Conservation (phyloP, 306 rosid species). For the Cicer bijugum region DNA sequence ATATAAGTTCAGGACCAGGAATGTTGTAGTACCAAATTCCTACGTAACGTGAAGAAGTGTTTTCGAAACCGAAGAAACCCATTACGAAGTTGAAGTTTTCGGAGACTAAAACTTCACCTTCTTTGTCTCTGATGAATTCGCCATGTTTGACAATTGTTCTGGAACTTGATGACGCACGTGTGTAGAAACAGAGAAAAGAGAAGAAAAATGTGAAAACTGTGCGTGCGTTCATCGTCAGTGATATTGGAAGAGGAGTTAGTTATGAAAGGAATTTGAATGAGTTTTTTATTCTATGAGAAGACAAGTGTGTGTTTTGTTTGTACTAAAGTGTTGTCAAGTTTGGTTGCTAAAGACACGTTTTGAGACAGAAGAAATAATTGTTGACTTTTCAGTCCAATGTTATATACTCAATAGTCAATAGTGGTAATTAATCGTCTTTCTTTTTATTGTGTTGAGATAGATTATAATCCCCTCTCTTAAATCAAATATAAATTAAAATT, state of each 20-base stretch:
- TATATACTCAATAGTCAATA: neutral
- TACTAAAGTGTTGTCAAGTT: neutral
- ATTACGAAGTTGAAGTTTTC: slow-evolving; percentile 47
- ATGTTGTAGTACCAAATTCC: slow-evolving; percentile 71
- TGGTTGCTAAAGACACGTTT: slow-evolving; percentile 12
- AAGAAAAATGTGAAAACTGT: slow-evolving; percentile 13
- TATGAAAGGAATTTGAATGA: neutral
- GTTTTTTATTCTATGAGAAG: neutral
- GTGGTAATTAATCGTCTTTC: neutral
- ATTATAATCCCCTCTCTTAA: no score
- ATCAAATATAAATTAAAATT: no score
- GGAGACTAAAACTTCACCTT: slow-evolving; percentile 52
- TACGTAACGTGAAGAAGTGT: slow-evolving; percentile 57
- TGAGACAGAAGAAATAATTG: neutral
- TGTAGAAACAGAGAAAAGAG: slow-evolving; percentile 38
- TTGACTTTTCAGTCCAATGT: neutral
- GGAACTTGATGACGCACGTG: slow-evolving; percentile 49
- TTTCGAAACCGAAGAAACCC: slow-evolving; percentile 68
- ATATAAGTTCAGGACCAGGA: slow-evolving; percentile 35
- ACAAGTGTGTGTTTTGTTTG: neutral
- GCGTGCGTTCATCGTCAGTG: neutral
- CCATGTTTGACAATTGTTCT: slow-evolving; percentile 44
- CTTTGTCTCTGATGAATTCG: slow-evolving; percentile 49
- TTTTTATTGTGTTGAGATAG: no score
- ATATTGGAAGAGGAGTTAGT: neutral